Evolutionary conservation across 306 rosid genomes (phyloP).

Genomic region (Acacia crassicarpa): DNA sequence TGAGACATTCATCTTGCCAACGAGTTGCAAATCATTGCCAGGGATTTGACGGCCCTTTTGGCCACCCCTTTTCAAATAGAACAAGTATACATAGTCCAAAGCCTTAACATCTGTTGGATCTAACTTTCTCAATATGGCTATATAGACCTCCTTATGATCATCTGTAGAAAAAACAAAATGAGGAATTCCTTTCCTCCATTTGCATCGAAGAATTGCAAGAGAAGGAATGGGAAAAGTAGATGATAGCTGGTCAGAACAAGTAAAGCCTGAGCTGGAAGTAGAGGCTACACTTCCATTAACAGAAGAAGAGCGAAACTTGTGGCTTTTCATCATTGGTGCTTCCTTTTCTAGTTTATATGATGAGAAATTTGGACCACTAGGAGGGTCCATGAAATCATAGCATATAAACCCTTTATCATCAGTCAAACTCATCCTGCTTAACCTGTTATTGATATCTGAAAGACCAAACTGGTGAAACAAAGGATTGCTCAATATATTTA

Average conservation of each 20-base stretch:
- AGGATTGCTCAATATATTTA: slow-evolving; percentile 73
- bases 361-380: slow-evolving; percentile 37
- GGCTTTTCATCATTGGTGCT: slow-evolving; percentile 34
- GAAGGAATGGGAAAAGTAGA: slow-evolving; percentile 30
- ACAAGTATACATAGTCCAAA: slow-evolving; percentile 48
- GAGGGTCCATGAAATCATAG: slow-evolving; percentile 46
- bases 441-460: slow-evolving; percentile 44
- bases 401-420: slow-evolving; percentile 52
- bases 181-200: slow-evolving; percentile 65
- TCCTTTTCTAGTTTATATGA: slow-evolving; percentile 38
- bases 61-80: slow-evolving; percentile 50
- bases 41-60: slow-evolving; percentile 48
- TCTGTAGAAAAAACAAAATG: slow-evolving; percentile 60
- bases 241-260: slow-evolving; percentile 44
- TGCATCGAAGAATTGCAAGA: slow-evolving; percentile 72
- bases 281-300: slow-evolving; percentile 36
- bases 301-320: slow-evolving; percentile 33
- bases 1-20: slow-evolving; percentile 86
- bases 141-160: slow-evolving; percentile 54
- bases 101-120: slow-evolving; percentile 44
- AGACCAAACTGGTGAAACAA: slow-evolving; percentile 55
- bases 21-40: slow-evolving; percentile 46
- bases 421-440: slow-evolving; percentile 32
- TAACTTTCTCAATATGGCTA: slow-evolving; percentile 51
- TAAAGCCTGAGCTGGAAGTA: slow-evolving; percentile 44